Base-by-base conservation (phyloP, 495 filamentous ascomycete genomes). In the Annulohypoxylon nitens region DNA sequence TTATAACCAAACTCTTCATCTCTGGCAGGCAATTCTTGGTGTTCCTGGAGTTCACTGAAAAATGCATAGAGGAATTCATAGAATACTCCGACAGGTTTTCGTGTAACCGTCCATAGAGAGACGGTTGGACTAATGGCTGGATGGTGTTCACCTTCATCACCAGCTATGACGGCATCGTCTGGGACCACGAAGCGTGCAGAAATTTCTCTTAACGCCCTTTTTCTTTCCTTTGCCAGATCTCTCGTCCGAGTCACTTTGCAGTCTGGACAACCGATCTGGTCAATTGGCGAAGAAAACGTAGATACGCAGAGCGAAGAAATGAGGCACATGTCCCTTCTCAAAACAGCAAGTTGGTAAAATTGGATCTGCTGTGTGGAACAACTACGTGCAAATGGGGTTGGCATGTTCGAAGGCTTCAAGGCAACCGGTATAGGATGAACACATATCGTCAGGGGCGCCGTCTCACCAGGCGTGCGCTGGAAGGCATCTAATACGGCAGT, bases 301-400 rank as follows among this genome's bases (percentile, higher is more conserved):
- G 64, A 67, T 23, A 43, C 66, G 47, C 69, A 76, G 58, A 78
- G 61, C 5, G 64, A 64, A 45, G 65, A 78, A 12, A 63, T 11
- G 6, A 77, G 47, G 59, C 72, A 63, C 70, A 71, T 74, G 23
- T 79, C 77, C 23, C 43, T 67, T 30, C 20, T 73, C 9, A 77
- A 30, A 25, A 43, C 57, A 18, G 37, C 33, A 54, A 79, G 64
- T 34, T 77, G 77, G 20, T 73, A 77, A 65, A 77, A 68, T 61
- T 48, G 67, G 39, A 71, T 39, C 3, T 61, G 37, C 57, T 75
- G 64, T n/a, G 48, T 47, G 36, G 53, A 30, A 51, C 77, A 59
- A 34, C 39, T 48, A 8, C 45, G 70, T 5, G 64, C 67, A 10
- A 59, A 67, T 23, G 70, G 39, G n/a, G 69, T 64, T 11, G 60